Percentiles rank a stretch among this genome's conserved stretches.
These are phyloP conservation scores for Skeletonema tropicum DNA, from an alignment of 108 stramenopile genomes.

Conservation along the genomic window DNA sequence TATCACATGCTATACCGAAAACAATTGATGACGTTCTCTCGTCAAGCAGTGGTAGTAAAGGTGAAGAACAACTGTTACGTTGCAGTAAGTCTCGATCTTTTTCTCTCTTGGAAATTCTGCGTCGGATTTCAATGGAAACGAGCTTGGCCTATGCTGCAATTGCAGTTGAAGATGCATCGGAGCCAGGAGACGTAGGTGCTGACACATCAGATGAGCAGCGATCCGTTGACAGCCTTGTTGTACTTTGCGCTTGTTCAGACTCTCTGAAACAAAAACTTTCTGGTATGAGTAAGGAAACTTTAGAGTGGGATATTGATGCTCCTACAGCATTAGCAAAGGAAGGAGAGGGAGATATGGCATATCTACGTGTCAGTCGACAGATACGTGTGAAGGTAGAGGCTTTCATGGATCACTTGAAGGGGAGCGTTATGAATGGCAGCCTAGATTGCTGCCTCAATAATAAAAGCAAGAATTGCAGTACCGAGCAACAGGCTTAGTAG, in stretches of 20 bases:
- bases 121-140: slow-evolving; percentile 3
- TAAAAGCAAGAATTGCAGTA: neutral
- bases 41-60: neutral
- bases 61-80: neutral
- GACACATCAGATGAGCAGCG: neutral
- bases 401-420: slow-evolving; percentile 6
- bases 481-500: neutral
- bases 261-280: slow-evolving; percentile 21
- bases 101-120: neutral
- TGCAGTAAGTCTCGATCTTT: neutral
- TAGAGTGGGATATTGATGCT: slow-evolving; percentile 50
- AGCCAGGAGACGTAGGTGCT: neutral
- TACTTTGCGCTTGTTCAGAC: slow-evolving; percentile 55
- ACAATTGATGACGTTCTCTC: slow-evolving; percentile 42
- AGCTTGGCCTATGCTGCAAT: slow-evolving; percentile 9
- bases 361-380: slow-evolving; percentile 38
- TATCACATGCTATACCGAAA: slow-evolving; percentile 39
- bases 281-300: slow-evolving; percentile 39
- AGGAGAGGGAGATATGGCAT: slow-evolving; percentile 53
- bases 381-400: slow-evolving; percentile 2
- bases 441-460: neutral
- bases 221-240: slow-evolving; percentile 46
- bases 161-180: neutral
- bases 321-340: slow-evolving; percentile 39
- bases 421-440: neutral